Conservation (phyloP, 371 early-diverging fungal genomes). For the Mucor indicus region DNA sequence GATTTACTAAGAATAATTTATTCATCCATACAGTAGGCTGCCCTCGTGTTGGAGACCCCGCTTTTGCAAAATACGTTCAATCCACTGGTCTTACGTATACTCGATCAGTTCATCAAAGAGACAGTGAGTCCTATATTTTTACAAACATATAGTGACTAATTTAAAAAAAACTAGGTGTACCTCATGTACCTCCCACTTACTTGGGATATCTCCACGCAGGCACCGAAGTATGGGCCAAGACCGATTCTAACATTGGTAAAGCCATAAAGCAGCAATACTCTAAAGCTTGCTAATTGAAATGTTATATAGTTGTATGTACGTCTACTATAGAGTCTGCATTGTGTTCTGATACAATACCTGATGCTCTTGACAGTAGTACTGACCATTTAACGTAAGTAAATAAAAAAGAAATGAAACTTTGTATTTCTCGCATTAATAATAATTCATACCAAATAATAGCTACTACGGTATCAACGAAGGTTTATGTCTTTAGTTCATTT, state of each 20-base stretch:
- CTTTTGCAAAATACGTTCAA: slow-evolving; percentile 21
- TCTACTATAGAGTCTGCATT: slow-evolving; percentile 5
- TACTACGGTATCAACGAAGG: slow-evolving; percentile 7
- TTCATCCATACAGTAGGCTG: slow-evolving; percentile 17
- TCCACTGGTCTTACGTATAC: slow-evolving; percentile 10
- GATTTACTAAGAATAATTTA: slow-evolving; percentile 12
- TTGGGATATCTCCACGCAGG: slow-evolving; percentile 20
- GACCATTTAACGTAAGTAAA: slow-evolving; percentile 12
- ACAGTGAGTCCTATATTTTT: background rate
- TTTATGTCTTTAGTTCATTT: too few relatives aligned
- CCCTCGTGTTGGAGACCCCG: slow-evolving; percentile 24
- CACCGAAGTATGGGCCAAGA: slow-evolving; percentile 17
- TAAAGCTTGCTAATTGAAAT: too few relatives aligned
- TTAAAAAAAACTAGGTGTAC: slow-evolving; percentile 15
- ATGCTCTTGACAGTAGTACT: slow-evolving; percentile 3
- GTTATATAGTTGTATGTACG: too few relatives aligned
- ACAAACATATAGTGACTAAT: background rate
- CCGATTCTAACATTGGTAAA: slow-evolving; percentile 10
- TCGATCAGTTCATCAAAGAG: slow-evolving; percentile 15
- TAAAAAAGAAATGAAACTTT: background rate
- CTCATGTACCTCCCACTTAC: slow-evolving; percentile 16
- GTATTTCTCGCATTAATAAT: background rate
- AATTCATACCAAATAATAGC: background rate
- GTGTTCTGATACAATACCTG: slow-evolving; percentile 17
- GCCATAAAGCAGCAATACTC: background rate